These are phyloP conservation scores for Populus tomentosa DNA, from an alignment of 441 rosid species.

Conservation along the genomic window DNA sequence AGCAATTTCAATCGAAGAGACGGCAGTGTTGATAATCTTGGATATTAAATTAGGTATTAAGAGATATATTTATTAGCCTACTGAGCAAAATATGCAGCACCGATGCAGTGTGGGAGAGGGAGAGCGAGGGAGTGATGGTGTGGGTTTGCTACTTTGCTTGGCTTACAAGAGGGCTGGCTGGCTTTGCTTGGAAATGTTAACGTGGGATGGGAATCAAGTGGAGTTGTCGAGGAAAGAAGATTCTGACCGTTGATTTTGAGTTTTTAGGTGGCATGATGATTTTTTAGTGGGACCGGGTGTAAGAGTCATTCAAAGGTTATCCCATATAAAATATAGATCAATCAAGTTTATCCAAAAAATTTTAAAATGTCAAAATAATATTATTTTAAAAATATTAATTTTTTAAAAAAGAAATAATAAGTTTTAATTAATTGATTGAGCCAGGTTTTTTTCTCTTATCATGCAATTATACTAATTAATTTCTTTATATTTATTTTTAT, in stretches of 20 bases:
- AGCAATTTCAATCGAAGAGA: not conserved
- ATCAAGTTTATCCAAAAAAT: too few relatives aligned
- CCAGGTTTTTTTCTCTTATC: too few relatives aligned
- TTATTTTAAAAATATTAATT: too few relatives aligned
- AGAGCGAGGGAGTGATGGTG: not conserved
- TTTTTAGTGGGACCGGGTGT: not conserved
- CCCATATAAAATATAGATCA: too few relatives aligned
- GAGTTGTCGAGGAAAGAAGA: not conserved
- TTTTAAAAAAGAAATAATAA: too few relatives aligned
- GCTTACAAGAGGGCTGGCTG: not conserved
- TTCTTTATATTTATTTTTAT: too few relatives aligned
- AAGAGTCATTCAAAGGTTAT: too few relatives aligned
- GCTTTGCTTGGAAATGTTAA: not conserved
- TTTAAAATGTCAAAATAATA: too few relatives aligned
- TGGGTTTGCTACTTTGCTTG: not conserved
- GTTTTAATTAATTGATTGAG: too few relatives aligned
- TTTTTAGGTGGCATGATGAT: not conserved
- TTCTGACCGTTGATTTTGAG: not conserved
- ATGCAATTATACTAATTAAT: too few relatives aligned
- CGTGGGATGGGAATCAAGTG: not conserved
- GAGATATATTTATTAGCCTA: not conserved
- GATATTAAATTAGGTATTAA: not conserved
- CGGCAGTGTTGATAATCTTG: not conserved
- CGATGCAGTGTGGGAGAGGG: not conserved
- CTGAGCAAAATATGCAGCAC: not conserved